Conservation (phyloP, 345 rosid genomes). For the Lepidium sativum region DNA sequence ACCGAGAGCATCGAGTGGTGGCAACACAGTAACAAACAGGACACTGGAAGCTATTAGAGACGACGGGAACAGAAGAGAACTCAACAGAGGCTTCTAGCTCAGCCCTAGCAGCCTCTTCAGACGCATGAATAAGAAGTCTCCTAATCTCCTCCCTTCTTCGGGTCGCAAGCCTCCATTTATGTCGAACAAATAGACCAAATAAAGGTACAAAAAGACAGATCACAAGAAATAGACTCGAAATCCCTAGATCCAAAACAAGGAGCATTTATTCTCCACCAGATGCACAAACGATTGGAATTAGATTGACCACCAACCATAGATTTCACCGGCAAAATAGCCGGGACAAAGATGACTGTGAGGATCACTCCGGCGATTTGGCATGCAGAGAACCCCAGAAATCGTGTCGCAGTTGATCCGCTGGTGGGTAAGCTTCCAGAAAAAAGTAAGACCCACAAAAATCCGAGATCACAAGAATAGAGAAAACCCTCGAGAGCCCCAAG, state of each 20-base stretch:
- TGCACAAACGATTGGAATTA: conserved; percentile 34
- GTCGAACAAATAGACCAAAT: conserved; percentile 39
- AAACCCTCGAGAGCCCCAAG: conserved; percentile 8
- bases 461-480: conserved; percentile 13
- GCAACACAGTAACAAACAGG: conserved; percentile 72
- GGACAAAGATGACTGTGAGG: neutral
- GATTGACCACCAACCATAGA: conserved; percentile 46
- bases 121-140: conserved; percentile 64
- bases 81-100: conserved; percentile 61
- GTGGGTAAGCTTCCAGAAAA: conserved; percentile 20
- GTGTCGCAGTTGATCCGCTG: conserved; percentile 3
- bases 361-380: conserved; percentile 10
- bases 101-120: conserved; percentile 81
- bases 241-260: conserved; percentile 77
- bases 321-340: conserved; percentile 11
- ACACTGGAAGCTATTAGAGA: conserved; percentile 42
- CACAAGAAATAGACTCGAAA: conserved; percentile 60
- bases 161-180: conserved; percentile 58
- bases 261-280: conserved; percentile 69
- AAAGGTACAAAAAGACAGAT: conserved; percentile 41
- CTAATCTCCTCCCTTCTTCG: conserved; percentile 66
- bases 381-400: conserved; percentile 22
- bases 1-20: conserved; percentile 72
- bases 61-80: conserved; percentile 30
- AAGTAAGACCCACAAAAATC: conserved; percentile 6